A percentile compares a stretch with the other conserved stretches of the same genome.
Evolutionary conservation across 805 yeast genomes (phyloP).

Genomic region (Ogataea nakhonphanomensis): DNA sequence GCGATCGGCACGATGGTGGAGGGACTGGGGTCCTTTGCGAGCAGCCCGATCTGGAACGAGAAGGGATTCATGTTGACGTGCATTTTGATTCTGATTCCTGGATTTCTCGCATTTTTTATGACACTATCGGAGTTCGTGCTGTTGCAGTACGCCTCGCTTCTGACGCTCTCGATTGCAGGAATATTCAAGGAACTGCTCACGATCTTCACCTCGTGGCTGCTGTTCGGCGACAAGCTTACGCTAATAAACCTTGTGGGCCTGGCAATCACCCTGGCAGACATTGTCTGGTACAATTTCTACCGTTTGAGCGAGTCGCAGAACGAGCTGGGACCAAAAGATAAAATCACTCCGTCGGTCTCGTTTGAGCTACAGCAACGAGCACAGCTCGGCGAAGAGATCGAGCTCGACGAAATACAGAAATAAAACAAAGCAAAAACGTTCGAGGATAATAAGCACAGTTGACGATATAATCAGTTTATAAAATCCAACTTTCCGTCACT

Average conservation of each 20-base stretch:
- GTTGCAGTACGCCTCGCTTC: constrained; percentile 74
- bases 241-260: constrained; percentile 71
- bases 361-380: constrained; percentile 2
- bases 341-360: constrained; percentile 10
- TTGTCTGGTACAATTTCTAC: constrained; percentile 76
- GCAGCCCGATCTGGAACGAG: constrained; percentile 61
- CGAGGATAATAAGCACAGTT: not conserved
- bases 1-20: constrained; percentile 65
- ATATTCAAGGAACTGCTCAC: constrained; percentile 90
- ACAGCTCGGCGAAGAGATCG: constrained; percentile 12
- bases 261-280: constrained; percentile 69
- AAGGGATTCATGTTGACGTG: constrained; percentile 56
- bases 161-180: constrained; percentile 87
- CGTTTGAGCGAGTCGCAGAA: constrained; percentile 38
- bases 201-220: constrained; percentile 59
- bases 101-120: constrained; percentile 83
- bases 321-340: constrained; percentile 9
- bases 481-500: not conserved
- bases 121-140: constrained; percentile 84
- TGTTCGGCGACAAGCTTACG: constrained; percentile 73
- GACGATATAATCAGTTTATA: not conserved
- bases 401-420: constrained; percentile 13
- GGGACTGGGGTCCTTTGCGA: constrained; percentile 52
- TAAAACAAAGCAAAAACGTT: not conserved
- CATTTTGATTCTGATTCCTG: constrained; percentile 69